Evolutionary conservation across 2,329 filamentous ascomycete genomes (phyloP).

Genomic region (Colletotrichum kahawae): DNA sequence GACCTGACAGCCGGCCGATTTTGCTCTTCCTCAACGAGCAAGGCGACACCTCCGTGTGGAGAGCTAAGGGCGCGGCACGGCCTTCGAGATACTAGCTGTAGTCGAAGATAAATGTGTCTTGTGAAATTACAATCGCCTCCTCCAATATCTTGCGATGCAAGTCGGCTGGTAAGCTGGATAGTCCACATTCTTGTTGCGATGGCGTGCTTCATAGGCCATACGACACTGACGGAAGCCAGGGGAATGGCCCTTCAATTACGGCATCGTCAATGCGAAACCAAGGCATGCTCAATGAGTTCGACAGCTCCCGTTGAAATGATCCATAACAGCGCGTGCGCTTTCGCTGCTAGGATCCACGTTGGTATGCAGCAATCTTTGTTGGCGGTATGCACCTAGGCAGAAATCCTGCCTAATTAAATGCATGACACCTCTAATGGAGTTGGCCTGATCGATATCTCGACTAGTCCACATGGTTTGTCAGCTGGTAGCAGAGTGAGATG

Average conservation of each 20-base stretch:
- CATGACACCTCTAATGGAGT: accelerated
- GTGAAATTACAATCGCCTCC: accelerated
- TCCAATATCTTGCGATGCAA: not conserved
- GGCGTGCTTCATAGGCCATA: not conserved
- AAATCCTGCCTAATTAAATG: not conserved
- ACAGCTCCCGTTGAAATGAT: not conserved
- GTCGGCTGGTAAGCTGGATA: not conserved
- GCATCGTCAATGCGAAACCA: not conserved
- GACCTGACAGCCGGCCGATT: not conserved
- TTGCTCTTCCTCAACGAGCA: not conserved
- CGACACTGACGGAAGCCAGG: not conserved
- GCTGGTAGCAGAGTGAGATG: not conserved
- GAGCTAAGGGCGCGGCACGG: not conserved
- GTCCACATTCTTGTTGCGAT: not conserved
- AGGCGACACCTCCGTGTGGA: not conserved
- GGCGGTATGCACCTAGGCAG: not conserved
- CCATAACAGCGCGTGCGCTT: not conserved
- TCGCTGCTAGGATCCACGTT: not conserved
- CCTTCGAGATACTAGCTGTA: not conserved
- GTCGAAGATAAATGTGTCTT: not conserved
- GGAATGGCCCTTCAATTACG: not conserved
- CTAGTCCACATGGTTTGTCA: accelerated
- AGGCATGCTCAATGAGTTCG: not conserved
- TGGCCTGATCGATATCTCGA: not conserved
- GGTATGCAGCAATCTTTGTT: not conserved